Evolutionary conservation across 148 eudicot species (phyloP).

Genomic region (Chenopodium berlandieri): DNA sequence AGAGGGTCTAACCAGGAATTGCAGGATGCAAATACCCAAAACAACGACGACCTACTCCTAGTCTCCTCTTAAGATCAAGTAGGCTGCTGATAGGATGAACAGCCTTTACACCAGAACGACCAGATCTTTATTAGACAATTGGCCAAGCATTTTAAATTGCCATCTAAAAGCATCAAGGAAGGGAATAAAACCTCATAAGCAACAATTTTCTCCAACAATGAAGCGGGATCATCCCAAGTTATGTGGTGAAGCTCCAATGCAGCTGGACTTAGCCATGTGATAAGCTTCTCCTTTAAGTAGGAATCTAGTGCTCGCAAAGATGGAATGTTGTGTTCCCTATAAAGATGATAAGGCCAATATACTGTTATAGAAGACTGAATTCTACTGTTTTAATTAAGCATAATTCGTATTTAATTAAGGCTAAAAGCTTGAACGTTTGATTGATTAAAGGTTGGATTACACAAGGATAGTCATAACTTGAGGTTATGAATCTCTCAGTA

Average conservation of each 20-base stretch:
- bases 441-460: too few relatives aligned
- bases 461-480: too few relatives aligned
- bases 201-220: conserved; percentile 91
- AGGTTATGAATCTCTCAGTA: too few relatives aligned
- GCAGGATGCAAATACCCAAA: conserved; percentile 96
- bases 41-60: conserved; percentile 91
- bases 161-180: conserved; percentile 19
- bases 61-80: conserved; percentile 89
- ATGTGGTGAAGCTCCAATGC: conserved; percentile 81
- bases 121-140: conserved; percentile 22
- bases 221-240: conserved; percentile 98
- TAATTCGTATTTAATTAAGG: too few relatives aligned
- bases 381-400: too few relatives aligned
- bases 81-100: conserved; percentile 97
- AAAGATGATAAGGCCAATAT: background rate
- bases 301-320: conserved; percentile 86
- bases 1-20: conserved; percentile 73
- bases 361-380: too few relatives aligned
- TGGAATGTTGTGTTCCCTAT: conserved; percentile 73
- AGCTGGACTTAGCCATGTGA: conserved; percentile 97
- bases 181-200: conserved; percentile 69
- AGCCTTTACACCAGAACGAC: conserved; percentile 52
- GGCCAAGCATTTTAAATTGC: conserved; percentile 8
- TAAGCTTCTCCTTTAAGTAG: conserved; percentile 87
- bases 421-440: too few relatives aligned